Percentiles rank a stretch among this genome's conserved stretches.
Conservation (phyloP, 495 filamentous ascomycete species). For the Trichoderma gamsii region DNA sequence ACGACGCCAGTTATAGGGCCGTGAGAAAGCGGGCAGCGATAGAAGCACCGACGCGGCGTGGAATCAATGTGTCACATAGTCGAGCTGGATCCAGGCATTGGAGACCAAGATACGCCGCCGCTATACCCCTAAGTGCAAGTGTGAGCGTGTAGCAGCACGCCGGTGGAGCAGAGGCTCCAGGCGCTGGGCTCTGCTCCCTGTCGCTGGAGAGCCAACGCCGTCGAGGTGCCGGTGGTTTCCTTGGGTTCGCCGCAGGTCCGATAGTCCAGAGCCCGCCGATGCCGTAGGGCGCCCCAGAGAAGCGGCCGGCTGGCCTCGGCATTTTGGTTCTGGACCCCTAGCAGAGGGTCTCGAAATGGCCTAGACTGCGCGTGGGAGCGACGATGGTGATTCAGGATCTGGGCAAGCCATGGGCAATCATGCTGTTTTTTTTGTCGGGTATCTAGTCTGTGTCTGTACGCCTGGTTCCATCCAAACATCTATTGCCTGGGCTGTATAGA, state of each 20-base stretch:
- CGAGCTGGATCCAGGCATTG: slow-evolving; percentile 18
- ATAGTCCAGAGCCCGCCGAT: background rate
- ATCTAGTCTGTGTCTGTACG: too few relatives aligned
- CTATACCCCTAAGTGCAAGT: slow-evolving; percentile 68
- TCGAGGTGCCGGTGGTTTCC: background rate
- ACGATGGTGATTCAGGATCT: too few relatives aligned
- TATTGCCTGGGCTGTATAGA: too few relatives aligned
- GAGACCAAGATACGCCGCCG: slow-evolving; percentile 22
- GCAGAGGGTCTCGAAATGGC: background rate
- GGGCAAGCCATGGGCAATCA: too few relatives aligned
- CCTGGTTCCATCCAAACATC: too few relatives aligned
- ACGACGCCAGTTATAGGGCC: background rate
- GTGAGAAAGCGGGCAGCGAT: background rate
- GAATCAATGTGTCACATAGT: slow-evolving; percentile 6
- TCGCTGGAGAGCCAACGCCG: background rate
- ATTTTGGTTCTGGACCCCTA: background rate
- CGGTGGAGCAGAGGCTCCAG: background rate
- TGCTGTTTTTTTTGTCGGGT: too few relatives aligned
- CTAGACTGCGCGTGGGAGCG: background rate
- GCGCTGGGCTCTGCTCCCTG: background rate
- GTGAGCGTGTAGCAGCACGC: slow-evolving; percentile 29
- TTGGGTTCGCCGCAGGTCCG: background rate
- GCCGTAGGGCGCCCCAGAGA: background rate
- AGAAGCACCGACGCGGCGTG: background rate
- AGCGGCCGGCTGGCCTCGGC: slow-evolving; percentile 7